Evolutionary conservation across 2,329 filamentous ascomycete genomes (phyloP).

Genomic region (Stachybotrys chartarum): DNA sequence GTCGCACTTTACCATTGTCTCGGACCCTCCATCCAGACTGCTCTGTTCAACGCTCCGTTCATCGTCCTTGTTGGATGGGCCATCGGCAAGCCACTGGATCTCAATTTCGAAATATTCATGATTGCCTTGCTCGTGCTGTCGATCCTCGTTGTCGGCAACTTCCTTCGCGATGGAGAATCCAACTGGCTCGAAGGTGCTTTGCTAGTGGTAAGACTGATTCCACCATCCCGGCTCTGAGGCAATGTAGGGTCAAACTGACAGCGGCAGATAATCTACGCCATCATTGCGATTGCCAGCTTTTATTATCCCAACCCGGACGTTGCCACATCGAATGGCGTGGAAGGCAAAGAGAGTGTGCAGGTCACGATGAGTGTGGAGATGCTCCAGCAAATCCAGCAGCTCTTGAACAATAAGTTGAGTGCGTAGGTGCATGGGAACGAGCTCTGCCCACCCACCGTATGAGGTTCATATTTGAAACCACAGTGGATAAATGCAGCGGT

Average conservation of each 20-base stretch:
- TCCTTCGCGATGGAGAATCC: constrained; percentile 65
- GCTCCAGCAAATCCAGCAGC: constrained; percentile 17
- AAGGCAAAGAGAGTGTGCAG: constrained; percentile 14
- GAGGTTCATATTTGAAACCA: too few relatives aligned
- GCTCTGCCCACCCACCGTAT: too few relatives aligned
- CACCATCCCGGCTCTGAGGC: background rate
- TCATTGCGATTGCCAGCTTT: constrained; percentile 37
- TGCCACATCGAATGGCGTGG: constrained; percentile 23
- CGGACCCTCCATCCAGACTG: constrained; percentile 67
- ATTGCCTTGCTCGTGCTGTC: constrained; percentile 66
- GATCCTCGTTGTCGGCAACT: constrained; percentile 68
- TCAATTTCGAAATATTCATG: constrained; percentile 73
- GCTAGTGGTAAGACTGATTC: constrained; percentile 43
- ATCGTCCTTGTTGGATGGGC: constrained; percentile 67
- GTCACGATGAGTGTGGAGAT: constrained; percentile 21
- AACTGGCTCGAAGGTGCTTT: constrained; percentile 71
- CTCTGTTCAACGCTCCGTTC: constrained; percentile 66
- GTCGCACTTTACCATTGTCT: constrained; percentile 66
- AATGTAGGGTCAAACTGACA: too few relatives aligned
- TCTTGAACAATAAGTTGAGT: constrained; percentile 7
- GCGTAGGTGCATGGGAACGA: too few relatives aligned
- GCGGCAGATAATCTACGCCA: constrained; percentile 29
- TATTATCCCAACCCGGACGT: constrained; percentile 36
- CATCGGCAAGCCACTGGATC: constrained; percentile 54
- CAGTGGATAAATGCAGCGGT: too few relatives aligned